These are phyloP conservation scores for Cryptococcus sp. DNA, from an alignment of 1,284 basidiomycete species.

Conservation along the genomic window DNA sequence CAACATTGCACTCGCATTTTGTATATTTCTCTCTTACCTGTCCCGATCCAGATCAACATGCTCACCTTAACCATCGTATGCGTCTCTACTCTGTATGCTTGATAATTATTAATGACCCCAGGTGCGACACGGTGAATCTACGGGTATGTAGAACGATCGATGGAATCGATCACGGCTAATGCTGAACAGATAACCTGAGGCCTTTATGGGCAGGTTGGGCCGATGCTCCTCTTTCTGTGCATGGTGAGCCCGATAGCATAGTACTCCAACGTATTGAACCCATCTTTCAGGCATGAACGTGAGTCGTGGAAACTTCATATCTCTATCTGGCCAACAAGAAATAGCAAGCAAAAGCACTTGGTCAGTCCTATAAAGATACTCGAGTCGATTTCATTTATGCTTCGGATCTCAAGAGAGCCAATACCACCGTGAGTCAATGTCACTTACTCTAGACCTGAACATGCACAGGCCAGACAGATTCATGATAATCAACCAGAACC, in stretches of 20 bases:
- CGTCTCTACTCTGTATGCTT: background rate
- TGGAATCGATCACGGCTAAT: background rate
- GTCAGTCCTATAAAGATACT: conserved; percentile 57
- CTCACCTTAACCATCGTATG: conserved; percentile 49
- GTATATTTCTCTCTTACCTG: too few species aligned
- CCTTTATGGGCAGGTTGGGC: conserved; percentile 73
- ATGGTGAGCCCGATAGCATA: conserved; percentile 56
- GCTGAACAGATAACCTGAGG: conserved; percentile 43
- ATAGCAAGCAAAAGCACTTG: conserved; percentile 78
- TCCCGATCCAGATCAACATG: conserved; percentile 21
- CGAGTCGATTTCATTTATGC: conserved; percentile 67
- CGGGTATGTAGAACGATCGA: conserved; percentile 52
- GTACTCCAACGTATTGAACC: conserved; percentile 1
- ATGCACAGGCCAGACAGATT: conserved; percentile 42
- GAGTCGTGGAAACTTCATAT: conserved; percentile 13
- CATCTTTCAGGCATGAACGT: conserved; percentile 60
- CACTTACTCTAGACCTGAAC: background rate
- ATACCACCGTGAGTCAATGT: conserved; percentile 39
- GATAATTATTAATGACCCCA: conserved; percentile 25
- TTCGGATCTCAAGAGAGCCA: conserved; percentile 72
- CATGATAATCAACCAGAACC: conserved; percentile 32
- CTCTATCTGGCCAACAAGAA: background rate
- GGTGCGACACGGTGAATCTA: conserved; percentile 76
- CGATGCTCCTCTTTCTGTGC: conserved; percentile 74
- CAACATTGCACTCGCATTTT: too few species aligned